A percentile compares a stretch with the other conserved stretches of the same genome.
Evolutionary conservation across 2,329 filamentous ascomycete species (phyloP).

Genomic region (Trichophyton simii): DNA sequence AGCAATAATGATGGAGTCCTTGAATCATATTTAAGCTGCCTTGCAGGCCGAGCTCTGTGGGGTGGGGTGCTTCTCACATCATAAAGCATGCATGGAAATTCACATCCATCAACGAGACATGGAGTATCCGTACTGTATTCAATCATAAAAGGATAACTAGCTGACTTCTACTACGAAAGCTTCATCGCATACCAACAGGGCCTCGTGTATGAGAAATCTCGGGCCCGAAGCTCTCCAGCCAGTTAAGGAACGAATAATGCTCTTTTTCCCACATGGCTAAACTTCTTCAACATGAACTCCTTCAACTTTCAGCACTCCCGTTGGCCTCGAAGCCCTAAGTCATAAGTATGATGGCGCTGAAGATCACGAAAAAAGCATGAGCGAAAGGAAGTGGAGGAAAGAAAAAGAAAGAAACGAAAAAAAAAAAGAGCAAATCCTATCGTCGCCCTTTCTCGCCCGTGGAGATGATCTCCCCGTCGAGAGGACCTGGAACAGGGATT

Average conservation of each 20-base stretch:
- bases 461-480: conserved; percentile 1
- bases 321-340: neutral
- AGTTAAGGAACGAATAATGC: neutral
- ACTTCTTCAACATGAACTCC: neutral
- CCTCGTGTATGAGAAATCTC: no score
- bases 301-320: neutral
- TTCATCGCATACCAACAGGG: no score
- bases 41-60: neutral
- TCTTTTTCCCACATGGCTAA: neutral
- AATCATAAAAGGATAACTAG: neutral
- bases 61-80: neutral
- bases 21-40: neutral
- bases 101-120: neutral
- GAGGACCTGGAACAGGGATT: neutral
- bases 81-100: neutral
- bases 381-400: neutral
- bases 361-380: neutral
- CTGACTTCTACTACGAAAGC: neutral
- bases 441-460: neutral
- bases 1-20: neutral
- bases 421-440: neutral
- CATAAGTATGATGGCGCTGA: neutral
- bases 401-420: neutral
- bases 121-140: neutral
- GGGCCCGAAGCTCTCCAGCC: neutral